Conservation (phyloP, 2,329 filamentous ascomycete genomes). For the Polytolypa hystricis region DNA sequence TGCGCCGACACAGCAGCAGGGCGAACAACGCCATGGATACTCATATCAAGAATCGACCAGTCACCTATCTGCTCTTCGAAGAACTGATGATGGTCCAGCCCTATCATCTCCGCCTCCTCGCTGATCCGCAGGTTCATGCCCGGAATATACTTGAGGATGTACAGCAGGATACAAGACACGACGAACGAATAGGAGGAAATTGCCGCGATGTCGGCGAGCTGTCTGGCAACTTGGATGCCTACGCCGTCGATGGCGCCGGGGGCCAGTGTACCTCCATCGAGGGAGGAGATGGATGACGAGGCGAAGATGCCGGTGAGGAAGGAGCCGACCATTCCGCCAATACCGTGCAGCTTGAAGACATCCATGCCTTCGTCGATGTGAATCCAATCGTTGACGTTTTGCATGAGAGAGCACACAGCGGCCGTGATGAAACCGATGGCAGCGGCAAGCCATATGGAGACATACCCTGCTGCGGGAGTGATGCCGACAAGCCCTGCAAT, state of each 20-base stretch:
- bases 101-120: conserved; percentile 45
- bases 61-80: conserved; percentile 47
- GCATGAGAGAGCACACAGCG: conserved; percentile 38
- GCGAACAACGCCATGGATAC: no score
- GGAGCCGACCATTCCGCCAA: conserved; percentile 47
- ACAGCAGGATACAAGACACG: conserved; percentile 42
- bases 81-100: conserved; percentile 45
- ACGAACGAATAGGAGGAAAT: conserved; percentile 44
- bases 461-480: conserved; percentile 45
- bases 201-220: conserved; percentile 45
- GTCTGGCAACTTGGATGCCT: conserved; percentile 44
- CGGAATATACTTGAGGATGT: conserved; percentile 44
- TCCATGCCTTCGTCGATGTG: conserved; percentile 48
- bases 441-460: conserved; percentile 43
- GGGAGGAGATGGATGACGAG: conserved; percentile 27
- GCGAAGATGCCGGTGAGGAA: conserved; percentile 50
- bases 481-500: conserved; percentile 52
- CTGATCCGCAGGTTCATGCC: conserved; percentile 43
- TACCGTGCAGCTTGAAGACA: conserved; percentile 49
- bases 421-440: conserved; percentile 47
- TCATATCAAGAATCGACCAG: conserved; percentile 34
- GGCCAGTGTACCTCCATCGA: conserved; percentile 39
- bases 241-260: conserved; percentile 45
- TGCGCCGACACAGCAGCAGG: no score
- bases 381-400: conserved; percentile 44